These are phyloP conservation scores for Termitomyces sp. DNA, from an alignment of 768 basidiomycete species.

Conservation along the genomic window DNA sequence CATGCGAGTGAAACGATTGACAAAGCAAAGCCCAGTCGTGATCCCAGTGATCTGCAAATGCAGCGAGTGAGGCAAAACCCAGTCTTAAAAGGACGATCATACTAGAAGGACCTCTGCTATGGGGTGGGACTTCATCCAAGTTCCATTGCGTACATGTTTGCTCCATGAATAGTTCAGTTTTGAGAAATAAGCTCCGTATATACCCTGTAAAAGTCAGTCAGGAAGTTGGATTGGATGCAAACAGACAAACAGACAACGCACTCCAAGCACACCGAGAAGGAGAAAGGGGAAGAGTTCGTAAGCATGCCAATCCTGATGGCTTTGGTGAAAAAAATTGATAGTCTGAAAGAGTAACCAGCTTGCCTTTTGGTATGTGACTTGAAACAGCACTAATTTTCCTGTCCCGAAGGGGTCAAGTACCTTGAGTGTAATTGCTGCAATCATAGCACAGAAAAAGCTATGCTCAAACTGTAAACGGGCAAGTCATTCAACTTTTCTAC, in stretches of 20 bases:
- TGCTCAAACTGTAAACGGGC: constrained; percentile 16
- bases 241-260: constrained; percentile 28
- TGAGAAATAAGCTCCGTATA: constrained; percentile 93
- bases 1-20: constrained; percentile 90
- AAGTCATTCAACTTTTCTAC: constrained; percentile 3
- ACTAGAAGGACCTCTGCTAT: constrained; percentile 81
- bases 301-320: constrained; percentile 80
- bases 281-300: constrained; percentile 85
- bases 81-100: constrained; percentile 19
- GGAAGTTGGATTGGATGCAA: neutral
- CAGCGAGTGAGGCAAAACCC: neutral
- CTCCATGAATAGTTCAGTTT: constrained; percentile 90
- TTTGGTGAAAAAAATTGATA: neutral
- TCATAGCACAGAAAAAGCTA: constrained; percentile 98
- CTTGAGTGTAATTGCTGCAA: constrained; percentile 90
- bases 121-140: constrained; percentile 78
- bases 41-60: constrained; percentile 61
- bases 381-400: constrained; percentile 89
- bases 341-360: neutral
- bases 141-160: constrained; percentile 73
- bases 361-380: constrained; percentile 85
- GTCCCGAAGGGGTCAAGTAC: constrained; percentile 95
- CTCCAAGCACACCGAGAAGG: constrained; percentile 85
- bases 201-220: constrained; percentile 46
- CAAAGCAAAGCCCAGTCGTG: constrained; percentile 75